Evolutionary conservation across 108 stramenopile genomes (phyloP), one percentile per base, ranked within the genome.

Genomic region (Parietichytrium sp.): DNA sequence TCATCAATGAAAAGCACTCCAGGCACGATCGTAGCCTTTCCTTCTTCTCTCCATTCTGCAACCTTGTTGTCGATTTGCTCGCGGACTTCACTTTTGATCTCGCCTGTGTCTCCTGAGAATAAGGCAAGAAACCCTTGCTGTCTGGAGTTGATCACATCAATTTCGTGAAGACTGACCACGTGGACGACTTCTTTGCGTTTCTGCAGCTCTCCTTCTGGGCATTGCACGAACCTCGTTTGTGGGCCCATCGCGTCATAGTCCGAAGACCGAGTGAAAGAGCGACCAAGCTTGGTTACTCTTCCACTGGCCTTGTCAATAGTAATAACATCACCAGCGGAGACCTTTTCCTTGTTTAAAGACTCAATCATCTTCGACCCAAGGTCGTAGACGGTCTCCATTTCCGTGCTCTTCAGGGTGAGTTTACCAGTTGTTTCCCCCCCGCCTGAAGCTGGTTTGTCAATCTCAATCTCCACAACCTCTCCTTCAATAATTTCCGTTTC

Each of bases 301-400:
- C 97, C 97, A 13, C 92, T 92, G 7, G 94, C 98, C 91, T 98
- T 98, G 88, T 99, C 98, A 82, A 99, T 99, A 1, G 95, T 95
- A 88, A 99, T 97, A 55, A 99, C 96, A 89, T 99, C 98, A 29
- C 98, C 98, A 4, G 98, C 97, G 20, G 94, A 88, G 3, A 99
- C 90, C 86, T 96, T 95, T 85, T 99, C 96, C 85, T 96, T 95
- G 47, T 93, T 92, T 38, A 98, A 81, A 20, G 93, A 92, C 54
- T 98, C 98, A 89, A 99, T 98, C 98, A 99, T 99, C 90, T 98
- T 98, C n/a, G 93, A 88, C 20, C 98, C 98, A 38, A 99, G 93
- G 87, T 99, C 98, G 83, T 98, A 99, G 16, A 98, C 96, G 16
- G 97, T 99, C 89, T 99, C 98, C 97, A 99, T 98, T 82, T 99